Evolutionary conservation across 1,139 yeast species (phyloP).

Genomic region (Kurtzmaniella quercitrusa): DNA sequence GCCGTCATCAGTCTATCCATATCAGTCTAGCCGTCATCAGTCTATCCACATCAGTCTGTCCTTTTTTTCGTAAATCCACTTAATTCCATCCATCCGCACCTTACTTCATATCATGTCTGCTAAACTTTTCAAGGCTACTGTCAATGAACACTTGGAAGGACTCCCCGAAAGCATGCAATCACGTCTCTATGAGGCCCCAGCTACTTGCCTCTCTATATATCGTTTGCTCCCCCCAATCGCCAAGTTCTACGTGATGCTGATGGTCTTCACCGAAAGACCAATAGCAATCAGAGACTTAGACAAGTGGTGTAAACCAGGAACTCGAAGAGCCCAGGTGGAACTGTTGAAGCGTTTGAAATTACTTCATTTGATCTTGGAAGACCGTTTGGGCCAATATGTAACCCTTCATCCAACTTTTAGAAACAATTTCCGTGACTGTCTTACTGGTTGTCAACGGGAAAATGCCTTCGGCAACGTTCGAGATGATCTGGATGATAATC

Average conservation of each 20-base stretch:
- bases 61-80: too few species aligned
- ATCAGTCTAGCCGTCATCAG: too few species aligned
- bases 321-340: conserved; percentile 59
- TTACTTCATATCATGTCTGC: conserved; percentile 17
- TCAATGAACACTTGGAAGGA: conserved; percentile 85
- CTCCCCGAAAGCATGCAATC: conserved; percentile 81
- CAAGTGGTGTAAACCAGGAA: conserved; percentile 65
- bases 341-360: conserved; percentile 75
- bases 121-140: conserved; percentile 64
- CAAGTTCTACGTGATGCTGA: conserved; percentile 80
- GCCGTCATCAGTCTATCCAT: too few species aligned
- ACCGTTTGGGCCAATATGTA: conserved; percentile 48
- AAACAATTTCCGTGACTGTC: conserved; percentile 70
- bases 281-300: conserved; percentile 65
- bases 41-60: not conserved
- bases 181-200: conserved; percentile 74
- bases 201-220: conserved; percentile 89
- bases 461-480: conserved; percentile 44
- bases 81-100: too few species aligned
- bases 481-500: not conserved
- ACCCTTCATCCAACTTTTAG: conserved; percentile 72
- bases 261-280: conserved; percentile 79
- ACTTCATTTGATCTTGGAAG: conserved; percentile 71
- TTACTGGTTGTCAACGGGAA: conserved; percentile 67
- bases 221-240: conserved; percentile 86